Evolutionary conservation across 2,329 filamentous ascomycete species (phyloP), one percentile per base, ranked within the genome.

Genomic region (Aspergillus fumigatus): DNA sequence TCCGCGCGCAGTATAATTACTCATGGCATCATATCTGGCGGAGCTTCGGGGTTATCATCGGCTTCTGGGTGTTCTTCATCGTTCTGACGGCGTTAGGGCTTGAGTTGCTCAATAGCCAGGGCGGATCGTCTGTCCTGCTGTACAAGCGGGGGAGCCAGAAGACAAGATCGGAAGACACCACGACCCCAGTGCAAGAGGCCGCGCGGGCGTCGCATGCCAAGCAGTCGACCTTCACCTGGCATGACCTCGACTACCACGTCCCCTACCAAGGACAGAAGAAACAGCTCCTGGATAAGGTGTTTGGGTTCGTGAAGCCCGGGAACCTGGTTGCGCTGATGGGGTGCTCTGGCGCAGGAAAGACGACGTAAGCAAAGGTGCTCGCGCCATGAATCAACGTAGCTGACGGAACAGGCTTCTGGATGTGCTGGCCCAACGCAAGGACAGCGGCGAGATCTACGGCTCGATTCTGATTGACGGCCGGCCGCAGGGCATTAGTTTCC

Each of bases 251-350:
- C 66, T 96, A 96, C 68, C 80, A 69, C 60, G 86, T 80, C 59
- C 75, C 56, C 3, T 77, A 74, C 50, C 73, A 79, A 3, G 70
- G 73, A 1, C 70, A 77, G 48, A 69, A 79, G 60, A 70, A 78
- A 51, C 73, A 76, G 3, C 67, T 87, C 8, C 72, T 88, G 11
- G 76, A 84, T 59, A 79, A 87, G 48, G 81, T 88, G 1, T 81
- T 83, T 63, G 91, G 86, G 2, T 92, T 85, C 60, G 88, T 91
- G 50, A 84, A 87, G 60, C 88, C 89, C 0, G 89, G 89, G 14
- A 84, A 86, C 66, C 78, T 92, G 17, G 91, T 88, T 0, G 88
- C 89, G 1, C 77, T 93, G 1, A 92, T 92, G 89, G 89, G 89
- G 48, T 88, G 90, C 2, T 91, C 88, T 5, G 91, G 92, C 53